Conservation (phyloP, 139 green algal genomes). For the Micromonas commoda region DNA sequence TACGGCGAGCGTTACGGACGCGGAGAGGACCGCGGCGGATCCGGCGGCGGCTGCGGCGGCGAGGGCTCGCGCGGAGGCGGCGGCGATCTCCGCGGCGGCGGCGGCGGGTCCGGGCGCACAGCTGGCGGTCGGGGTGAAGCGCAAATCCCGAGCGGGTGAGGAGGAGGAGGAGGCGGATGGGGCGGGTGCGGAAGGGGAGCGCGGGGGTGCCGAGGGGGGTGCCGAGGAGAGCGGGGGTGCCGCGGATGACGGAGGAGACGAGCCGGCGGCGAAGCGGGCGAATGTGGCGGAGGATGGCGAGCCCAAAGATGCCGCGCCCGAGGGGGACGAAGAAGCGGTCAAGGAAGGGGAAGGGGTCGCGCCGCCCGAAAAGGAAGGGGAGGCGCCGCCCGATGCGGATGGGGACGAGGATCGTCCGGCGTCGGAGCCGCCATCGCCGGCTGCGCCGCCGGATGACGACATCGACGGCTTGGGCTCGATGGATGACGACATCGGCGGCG, state of each 20-base stretch:
- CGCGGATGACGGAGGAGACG: background rate
- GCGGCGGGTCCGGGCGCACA: background rate
- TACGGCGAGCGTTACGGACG: constrained; percentile 47
- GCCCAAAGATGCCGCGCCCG: background rate
- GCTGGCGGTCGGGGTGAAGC: background rate
- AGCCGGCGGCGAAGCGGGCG: constrained; percentile 1
- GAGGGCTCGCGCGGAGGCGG: constrained; percentile 61
- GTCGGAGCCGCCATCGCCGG: background rate
- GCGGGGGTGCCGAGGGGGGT: background rate
- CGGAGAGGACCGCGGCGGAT: constrained; percentile 56
- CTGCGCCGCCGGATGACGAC: background rate
- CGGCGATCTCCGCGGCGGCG: too few relatives aligned
- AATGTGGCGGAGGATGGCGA: background rate
- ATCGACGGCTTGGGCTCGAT: background rate
- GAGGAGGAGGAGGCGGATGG: background rate
- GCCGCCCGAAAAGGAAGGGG: background rate
- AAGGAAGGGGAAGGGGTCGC: background rate
- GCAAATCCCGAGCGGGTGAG: too few relatives aligned
- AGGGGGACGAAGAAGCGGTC: background rate
- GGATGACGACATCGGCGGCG: background rate
- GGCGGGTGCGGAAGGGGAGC: background rate
- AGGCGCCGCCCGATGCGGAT: background rate
- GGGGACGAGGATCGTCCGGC: background rate
- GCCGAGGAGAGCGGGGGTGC: background rate
- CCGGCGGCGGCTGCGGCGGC: constrained; percentile 61